Evolutionary conservation across 305 asterid species (phyloP).

Genomic region (Ajuga reptans): DNA sequence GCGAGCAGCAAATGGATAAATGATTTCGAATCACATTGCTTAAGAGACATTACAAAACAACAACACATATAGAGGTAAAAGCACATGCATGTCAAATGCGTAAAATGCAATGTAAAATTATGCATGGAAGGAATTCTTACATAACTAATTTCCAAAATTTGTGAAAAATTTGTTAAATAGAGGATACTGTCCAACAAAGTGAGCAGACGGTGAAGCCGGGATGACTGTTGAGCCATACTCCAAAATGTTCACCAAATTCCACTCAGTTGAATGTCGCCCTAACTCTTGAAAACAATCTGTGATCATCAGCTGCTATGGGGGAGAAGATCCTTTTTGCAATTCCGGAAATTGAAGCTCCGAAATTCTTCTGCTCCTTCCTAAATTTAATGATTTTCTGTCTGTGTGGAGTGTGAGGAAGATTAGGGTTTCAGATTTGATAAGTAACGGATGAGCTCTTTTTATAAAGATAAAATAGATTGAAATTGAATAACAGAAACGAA

Average conservation of each 20-base stretch:
- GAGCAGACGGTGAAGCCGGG: slow-evolving; percentile 85
- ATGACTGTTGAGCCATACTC: slow-evolving; percentile 88
- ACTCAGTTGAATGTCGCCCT: slow-evolving; percentile 26
- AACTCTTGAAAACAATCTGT: slow-evolving; percentile 19
- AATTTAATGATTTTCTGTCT: slow-evolving; percentile 12
- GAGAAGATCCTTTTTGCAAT: background rate
- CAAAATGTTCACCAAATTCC: slow-evolving; percentile 26
- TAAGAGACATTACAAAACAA: background rate
- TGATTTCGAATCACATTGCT: background rate
- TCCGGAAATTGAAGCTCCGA: background rate
- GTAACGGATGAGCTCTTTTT: slow-evolving; percentile 33
- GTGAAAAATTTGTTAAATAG: background rate
- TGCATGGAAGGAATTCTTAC: background rate
- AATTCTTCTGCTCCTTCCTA: slow-evolving; percentile 13
- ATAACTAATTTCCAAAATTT: slow-evolving; percentile 1
- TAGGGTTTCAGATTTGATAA: slow-evolving; percentile 58
- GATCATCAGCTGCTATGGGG: slow-evolving; percentile 25
- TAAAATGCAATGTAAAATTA: background rate
- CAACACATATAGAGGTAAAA: background rate
- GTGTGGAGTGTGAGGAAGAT: slow-evolving; percentile 31
- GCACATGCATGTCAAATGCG: background rate
- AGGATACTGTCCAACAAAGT: slow-evolving; percentile 98
- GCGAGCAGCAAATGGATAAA: background rate
- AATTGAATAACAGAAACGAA: background rate
- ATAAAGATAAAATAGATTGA: slow-evolving; percentile 14